These are phyloP conservation scores for Saccharum officinarum DNA, from an alignment of 176 grass and related monocot species.

Conservation along the genomic window DNA sequence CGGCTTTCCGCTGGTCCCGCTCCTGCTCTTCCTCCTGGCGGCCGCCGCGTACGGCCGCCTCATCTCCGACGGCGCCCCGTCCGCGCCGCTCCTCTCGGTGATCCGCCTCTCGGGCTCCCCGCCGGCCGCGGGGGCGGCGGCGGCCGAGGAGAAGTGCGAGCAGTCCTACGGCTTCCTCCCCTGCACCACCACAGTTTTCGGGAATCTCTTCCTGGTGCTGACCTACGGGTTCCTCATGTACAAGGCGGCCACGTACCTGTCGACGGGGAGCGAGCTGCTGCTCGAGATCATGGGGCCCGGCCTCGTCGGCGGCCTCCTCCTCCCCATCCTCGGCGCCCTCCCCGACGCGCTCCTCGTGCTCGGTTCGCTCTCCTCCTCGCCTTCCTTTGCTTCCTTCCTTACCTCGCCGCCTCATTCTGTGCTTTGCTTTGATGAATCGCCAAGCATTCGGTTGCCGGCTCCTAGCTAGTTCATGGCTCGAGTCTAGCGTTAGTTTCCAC, in stretches of 20 bases:
- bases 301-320: conserved; percentile 89
- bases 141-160: conserved; percentile 63
- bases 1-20: conserved; percentile 44
- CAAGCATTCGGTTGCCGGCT: conserved; percentile 23
- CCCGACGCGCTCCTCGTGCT: conserved; percentile 92
- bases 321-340: conserved; percentile 92
- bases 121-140: neutral
- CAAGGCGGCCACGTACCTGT: conserved; percentile 88
- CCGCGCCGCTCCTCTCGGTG: neutral
- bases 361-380: conserved; percentile 31
- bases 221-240: conserved; percentile 89
- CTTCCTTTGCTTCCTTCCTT: neutral
- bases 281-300: conserved; percentile 93
- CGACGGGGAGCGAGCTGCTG: conserved; percentile 81
- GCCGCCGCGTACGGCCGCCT: conserved; percentile 57
- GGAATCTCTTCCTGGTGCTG: conserved; percentile 80
- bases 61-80: conserved; percentile 43
- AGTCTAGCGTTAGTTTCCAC: neutral
- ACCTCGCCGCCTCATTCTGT: neutral
- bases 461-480: neutral
- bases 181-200: conserved; percentile 86
- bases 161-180: conserved; percentile 83
- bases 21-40: conserved; percentile 51
- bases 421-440: conserved; percentile 9
- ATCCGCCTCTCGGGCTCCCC: conserved; percentile 35